Percentiles rank a stretch among this genome's conserved stretches.
Conservation (phyloP, 2,329 filamentous ascomycete genomes). For the Pseudofabraea citricarpa region DNA sequence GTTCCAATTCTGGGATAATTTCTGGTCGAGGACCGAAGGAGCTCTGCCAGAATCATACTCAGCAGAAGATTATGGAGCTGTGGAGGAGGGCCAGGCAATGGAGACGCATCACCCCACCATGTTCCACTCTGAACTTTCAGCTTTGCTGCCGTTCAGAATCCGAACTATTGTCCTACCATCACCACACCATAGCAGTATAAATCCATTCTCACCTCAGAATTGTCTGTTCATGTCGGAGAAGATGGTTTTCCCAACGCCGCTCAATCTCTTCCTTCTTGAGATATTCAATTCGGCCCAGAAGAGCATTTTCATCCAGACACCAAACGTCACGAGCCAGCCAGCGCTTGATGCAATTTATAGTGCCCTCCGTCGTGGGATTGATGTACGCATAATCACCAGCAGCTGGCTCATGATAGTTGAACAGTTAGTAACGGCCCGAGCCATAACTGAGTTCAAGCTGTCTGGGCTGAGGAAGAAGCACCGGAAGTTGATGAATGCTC, state of each 20-base stretch:
- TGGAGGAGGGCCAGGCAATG: too few species aligned
- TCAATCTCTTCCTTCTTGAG: slow-evolving; percentile 59
- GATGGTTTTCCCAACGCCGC: slow-evolving; percentile 34
- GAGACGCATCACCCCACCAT: too few species aligned
- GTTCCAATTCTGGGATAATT: slow-evolving; percentile 58
- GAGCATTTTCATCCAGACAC: slow-evolving; percentile 67
- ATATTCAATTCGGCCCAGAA: slow-evolving; percentile 53
- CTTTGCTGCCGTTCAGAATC: too few species aligned
- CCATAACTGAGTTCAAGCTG: slow-evolving; percentile 64
- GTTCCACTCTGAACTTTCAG: too few species aligned
- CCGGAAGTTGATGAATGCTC: slow-evolving; percentile 4
- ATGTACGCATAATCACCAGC: slow-evolving; percentile 64
- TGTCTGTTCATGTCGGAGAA: slow-evolving; percentile 1
- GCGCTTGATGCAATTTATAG: slow-evolving; percentile 56
- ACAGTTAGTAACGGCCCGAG: slow-evolving; percentile 75
- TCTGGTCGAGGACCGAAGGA: slow-evolving; percentile 52
- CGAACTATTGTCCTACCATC: slow-evolving; percentile 68
- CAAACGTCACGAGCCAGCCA: slow-evolving; percentile 67
- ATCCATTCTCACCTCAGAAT: slow-evolving; percentile 5
- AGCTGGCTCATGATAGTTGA: slow-evolving; percentile 71
- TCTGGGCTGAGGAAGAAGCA: slow-evolving; percentile 37
- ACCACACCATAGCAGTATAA: slow-evolving; percentile 42
- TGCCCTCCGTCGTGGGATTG: slow-evolving; percentile 60
- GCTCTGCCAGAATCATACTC: too few species aligned
- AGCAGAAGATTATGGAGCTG: too few species aligned